A percentile compares a stretch with the other conserved stretches of the same genome.
phyloP scores from a whole-genome alignment of 768 basidiomycete genomes.

The Ramaria sp. region DNA sequence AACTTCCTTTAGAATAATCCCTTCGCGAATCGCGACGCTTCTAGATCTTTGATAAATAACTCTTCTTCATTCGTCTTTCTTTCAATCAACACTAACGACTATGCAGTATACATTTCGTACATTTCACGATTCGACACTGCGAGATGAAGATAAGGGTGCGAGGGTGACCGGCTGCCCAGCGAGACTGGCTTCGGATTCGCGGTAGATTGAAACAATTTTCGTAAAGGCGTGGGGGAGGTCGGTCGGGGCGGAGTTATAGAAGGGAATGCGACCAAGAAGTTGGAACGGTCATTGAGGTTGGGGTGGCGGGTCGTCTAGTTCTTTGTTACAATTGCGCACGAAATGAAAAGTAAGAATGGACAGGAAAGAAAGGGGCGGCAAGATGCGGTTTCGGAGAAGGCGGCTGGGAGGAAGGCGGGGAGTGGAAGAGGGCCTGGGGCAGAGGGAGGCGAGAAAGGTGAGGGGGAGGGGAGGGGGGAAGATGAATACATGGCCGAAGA shows the following conservation, averaged over 20 bases:
- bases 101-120: conserved; percentile 11
- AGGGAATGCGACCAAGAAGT: not conserved
- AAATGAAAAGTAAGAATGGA: not conserved
- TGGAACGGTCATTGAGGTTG: too few relatives aligned
- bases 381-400: too few relatives aligned
- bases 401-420: not conserved
- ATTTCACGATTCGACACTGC: not conserved
- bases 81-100: conserved; percentile 11
- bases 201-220: too few relatives aligned
- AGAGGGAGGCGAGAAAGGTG: not conserved
- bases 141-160: not conserved
- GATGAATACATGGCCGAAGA: not conserved
- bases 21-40: too few relatives aligned
- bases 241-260: not conserved
- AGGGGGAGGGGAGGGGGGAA: not conserved
- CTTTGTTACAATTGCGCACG: not conserved
- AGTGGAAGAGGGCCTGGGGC: not conserved
- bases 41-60: too few relatives aligned
- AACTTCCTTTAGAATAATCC: too few relatives aligned
- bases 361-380: too few relatives aligned
- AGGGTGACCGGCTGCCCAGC: not conserved
- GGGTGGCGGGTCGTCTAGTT: not conserved
- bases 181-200: too few relatives aligned
- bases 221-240: not conserved
- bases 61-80: not conserved